Base-by-base conservation (phyloP, 202 grass and related monocot genomes). In the Digitaria exilis region DNA sequence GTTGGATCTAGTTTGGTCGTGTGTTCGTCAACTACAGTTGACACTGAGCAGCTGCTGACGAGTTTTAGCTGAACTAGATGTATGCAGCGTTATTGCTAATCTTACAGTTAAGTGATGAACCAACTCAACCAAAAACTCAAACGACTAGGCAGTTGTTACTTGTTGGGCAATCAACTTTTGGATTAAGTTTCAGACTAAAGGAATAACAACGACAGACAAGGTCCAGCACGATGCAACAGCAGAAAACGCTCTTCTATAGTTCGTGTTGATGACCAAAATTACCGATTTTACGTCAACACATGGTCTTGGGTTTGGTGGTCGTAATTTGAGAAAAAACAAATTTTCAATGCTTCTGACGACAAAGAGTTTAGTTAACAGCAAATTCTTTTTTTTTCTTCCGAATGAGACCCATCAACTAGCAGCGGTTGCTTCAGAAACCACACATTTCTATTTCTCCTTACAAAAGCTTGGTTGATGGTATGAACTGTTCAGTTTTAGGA, bases 341-440 rank as follows among this genome's bases (percentile, higher is more conserved):
- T 44, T 48, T 55, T 72, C 65, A 65, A 35, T 46, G 35, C 3
- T 54, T 60, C 6, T 26, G 16, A 54, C 6, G 48, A 22, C 71
- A 73, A 83, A 62, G 28, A 71, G 12, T n/a, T 69, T 6, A 69
- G 11, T 35, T 32, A 54, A 7, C 82, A 65, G 56, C 55, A 77
- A 28, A 8, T 55, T 13, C 6, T 11, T 55, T 80, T 35, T 14
- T n/a, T 41, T 4, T 14, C 51, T 45, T 69, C 10, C 0, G 78
- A 81, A 58, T 58, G 65, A 56, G 78, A 81, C 65, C 31, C 17
- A 34, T 57, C 45, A 77, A 63, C 54, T 54, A 16, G 14, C 35
- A 3, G 35, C 25, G 61, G 30, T 42, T 87, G 62, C 61, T 87
- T 69, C 79, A 75, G 78, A 76, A 58, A 54, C 4, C 15, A 46